Base-by-base conservation (phyloP, 2,329 filamentous ascomycete genomes). In the Bertia moriformis region DNA sequence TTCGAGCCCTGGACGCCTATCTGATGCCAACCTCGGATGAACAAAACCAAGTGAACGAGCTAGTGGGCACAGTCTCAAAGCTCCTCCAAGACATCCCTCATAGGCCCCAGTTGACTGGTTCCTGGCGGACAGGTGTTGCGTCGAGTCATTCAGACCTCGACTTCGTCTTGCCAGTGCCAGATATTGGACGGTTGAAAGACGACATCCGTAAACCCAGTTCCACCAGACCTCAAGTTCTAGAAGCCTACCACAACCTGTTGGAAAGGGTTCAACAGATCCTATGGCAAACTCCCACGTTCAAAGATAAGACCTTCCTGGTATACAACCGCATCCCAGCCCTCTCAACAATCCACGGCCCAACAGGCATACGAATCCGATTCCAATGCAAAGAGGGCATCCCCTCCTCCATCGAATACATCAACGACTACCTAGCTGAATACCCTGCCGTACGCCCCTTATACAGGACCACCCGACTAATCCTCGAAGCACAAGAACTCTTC, bases 111-210 rank as follows among this genome's bases (percentile, higher is more conserved):
- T 43, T 69, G 2, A 67, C 71, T 42, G 73, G 73, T 14, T 76
- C 72, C 5, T 58, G 67, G 41, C 51, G 54, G 10, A 73, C 65
- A 13, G 68, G 69, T 5, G 52, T 76, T 24, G 63, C 66, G 1
- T 49, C 66, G 39, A 60, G 66, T 19, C 57, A 60, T 30, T 78
- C 74, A 4, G 67, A 71, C 49, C 56, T 78, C 12, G 68, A 78
- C 48, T 67, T 58, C 52, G 61, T 53, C 38, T 59, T 57, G 45
- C 44, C 45, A n/a, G 46, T 56, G 14, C 40, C 46, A 18, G 51
- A 51, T 40, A 40, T 42, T 7, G 10, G 7, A 14, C 32, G 32
- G 7, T 35, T 15, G 7, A 10, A 7, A 7, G 15, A 18, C 15
- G 15, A 18, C 32, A 7, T 17, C 15, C 10, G 32, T 7, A 10